phyloP scores from a whole-genome alignment of 1,284 basidiomycete species.

The Sparassis latifolia region DNA sequence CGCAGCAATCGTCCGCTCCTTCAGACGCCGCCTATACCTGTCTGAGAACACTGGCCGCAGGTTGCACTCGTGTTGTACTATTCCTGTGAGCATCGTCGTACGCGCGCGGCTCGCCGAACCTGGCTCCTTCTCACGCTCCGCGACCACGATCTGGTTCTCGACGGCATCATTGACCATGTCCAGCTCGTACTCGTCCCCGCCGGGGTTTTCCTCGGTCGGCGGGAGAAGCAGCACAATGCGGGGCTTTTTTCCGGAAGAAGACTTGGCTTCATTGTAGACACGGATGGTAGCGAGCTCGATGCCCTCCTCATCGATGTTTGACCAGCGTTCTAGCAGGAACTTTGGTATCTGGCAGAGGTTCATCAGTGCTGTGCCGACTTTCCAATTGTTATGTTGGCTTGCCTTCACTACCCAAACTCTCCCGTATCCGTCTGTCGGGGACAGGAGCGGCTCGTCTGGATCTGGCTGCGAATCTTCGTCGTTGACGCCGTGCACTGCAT shows the following conservation, averaged over 20 bases:
- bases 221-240: slow-evolving; percentile 66
- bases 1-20: slow-evolving; percentile 50
- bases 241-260: slow-evolving; percentile 40
- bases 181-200: slow-evolving; percentile 63
- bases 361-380: neutral
- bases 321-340: slow-evolving; percentile 67
- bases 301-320: slow-evolving; percentile 51
- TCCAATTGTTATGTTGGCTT: slow-evolving; percentile 8
- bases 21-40: slow-evolving; percentile 58
- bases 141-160: slow-evolving; percentile 72
- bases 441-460: slow-evolving; percentile 69
- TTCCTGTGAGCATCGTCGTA: slow-evolving; percentile 68
- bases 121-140: slow-evolving; percentile 64
- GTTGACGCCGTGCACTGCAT: slow-evolving; percentile 38
- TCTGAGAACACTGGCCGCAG: slow-evolving; percentile 58
- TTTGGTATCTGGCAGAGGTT: slow-evolving; percentile 49
- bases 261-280: slow-evolving; percentile 50
- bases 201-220: slow-evolving; percentile 39
- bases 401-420: slow-evolving; percentile 79
- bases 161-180: slow-evolving; percentile 73
- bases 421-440: slow-evolving; percentile 58
- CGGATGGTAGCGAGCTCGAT: slow-evolving; percentile 69
- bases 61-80: slow-evolving; percentile 70
- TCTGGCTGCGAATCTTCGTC: slow-evolving; percentile 65
- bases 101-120: slow-evolving; percentile 48